Percentiles rank a stretch among this genome's conserved stretches.
Evolutionary conservation across 2,329 filamentous ascomycete genomes (phyloP).

Genomic region (Fusarium coicis): DNA sequence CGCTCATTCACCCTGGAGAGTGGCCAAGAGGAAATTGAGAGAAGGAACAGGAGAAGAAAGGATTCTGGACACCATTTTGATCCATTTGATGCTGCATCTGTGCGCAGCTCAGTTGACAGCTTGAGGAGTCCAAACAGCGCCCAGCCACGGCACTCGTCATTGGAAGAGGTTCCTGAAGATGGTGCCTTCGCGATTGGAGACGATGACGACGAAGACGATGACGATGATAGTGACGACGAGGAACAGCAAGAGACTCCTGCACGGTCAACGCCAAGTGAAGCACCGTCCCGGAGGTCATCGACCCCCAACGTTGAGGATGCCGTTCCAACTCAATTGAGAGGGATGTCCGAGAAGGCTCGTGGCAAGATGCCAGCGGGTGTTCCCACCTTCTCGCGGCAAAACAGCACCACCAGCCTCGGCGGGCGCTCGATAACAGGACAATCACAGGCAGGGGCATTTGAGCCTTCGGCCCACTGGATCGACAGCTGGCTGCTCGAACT

Average conservation of each 20-base stretch:
- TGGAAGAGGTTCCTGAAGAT: constrained; percentile 66
- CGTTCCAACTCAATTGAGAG: constrained; percentile 82
- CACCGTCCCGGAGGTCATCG: constrained; percentile 74
- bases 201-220: constrained; percentile 61
- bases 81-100: constrained; percentile 59
- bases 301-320: constrained; percentile 77
- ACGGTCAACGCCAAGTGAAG: constrained; percentile 72
- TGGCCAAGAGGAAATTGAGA: constrained; percentile 90
- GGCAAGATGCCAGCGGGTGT: constrained; percentile 93
- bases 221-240: constrained; percentile 66
- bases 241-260: constrained; percentile 66
- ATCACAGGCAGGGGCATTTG: constrained; percentile 72
- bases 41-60: constrained; percentile 77
- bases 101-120: constrained; percentile 75
- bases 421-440: constrained; percentile 70
- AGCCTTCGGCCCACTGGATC: constrained; percentile 86
- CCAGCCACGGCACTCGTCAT: constrained; percentile 39
- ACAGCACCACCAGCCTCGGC: constrained; percentile 84
- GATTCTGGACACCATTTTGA: constrained; percentile 65
- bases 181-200: constrained; percentile 89
- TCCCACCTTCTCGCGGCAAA: constrained; percentile 87
- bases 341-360: constrained; percentile 96
- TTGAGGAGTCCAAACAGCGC: constrained; percentile 66
- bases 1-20: constrained; percentile 91
- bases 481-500: constrained; percentile 94